Conservation (phyloP, 208 protist genomes). For the Novymonas esmeraldas region DNA sequence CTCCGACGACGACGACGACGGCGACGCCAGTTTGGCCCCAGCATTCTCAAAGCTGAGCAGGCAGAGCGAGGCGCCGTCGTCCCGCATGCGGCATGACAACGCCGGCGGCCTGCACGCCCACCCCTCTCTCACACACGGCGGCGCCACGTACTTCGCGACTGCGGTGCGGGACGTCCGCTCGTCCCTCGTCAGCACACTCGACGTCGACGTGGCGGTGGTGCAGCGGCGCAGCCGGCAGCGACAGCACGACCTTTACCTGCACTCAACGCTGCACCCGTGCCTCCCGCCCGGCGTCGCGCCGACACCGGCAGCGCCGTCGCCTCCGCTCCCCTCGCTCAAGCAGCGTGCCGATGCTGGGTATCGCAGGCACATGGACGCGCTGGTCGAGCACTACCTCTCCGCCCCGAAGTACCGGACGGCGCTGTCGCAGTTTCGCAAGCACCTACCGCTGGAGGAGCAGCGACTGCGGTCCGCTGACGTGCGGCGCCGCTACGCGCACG, state of each 20-base stretch:
- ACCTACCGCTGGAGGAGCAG: slow-evolving; percentile 45
- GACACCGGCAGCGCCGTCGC: background rate
- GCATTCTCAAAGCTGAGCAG: slow-evolving; percentile 7
- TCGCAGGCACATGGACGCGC: slow-evolving; percentile 40
- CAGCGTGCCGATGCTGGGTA: slow-evolving; percentile 24
- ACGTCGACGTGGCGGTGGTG: slow-evolving; percentile 45
- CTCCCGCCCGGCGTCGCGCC: background rate
- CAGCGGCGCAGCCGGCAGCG: slow-evolving; percentile 19
- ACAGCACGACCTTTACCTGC: slow-evolving; percentile 29
- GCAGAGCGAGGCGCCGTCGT: slow-evolving; percentile 17
- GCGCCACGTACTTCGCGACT: slow-evolving; percentile 3
- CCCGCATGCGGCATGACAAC: slow-evolving; percentile 7
- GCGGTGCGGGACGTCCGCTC: slow-evolving; percentile 40
- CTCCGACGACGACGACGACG: slow-evolving; percentile 7
- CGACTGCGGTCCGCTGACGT: no score
- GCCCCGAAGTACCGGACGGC: slow-evolving; percentile 42
- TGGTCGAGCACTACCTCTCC: slow-evolving; percentile 53
- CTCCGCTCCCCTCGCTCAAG: slow-evolving; percentile 4
- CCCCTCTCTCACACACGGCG: background rate
- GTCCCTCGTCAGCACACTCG: slow-evolving; percentile 36
- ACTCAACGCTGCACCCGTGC: slow-evolving; percentile 6
- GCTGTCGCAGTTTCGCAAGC: slow-evolving; percentile 39
- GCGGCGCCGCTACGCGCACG: no score
- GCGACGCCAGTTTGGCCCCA: background rate
- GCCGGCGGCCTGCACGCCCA: slow-evolving; percentile 7